phyloP scores from a whole-genome alignment of 202 grass and related monocot species.

The Carex sylvatica region DNA sequence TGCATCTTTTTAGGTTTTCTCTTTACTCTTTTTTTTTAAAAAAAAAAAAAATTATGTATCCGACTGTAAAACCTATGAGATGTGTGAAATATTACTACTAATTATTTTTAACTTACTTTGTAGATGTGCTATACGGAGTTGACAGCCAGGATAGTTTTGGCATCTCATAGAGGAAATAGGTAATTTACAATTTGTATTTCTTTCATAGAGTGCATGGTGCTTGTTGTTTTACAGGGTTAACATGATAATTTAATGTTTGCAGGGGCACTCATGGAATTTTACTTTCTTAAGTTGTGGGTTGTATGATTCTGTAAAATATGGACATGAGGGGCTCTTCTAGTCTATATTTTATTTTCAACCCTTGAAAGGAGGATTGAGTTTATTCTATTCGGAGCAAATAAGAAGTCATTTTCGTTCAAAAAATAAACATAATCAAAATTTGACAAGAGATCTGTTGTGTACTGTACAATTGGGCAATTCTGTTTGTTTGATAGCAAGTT shows the following conservation, averaged over 20 bases:
- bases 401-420: background rate
- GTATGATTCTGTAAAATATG: background rate
- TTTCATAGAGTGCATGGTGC: background rate
- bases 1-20: constrained; percentile 31
- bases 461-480: background rate
- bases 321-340: background rate
- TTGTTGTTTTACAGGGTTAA: background rate
- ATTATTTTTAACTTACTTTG: background rate
- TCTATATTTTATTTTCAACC: background rate
- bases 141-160: background rate
- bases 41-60: background rate
- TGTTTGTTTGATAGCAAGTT: background rate
- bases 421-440: background rate
- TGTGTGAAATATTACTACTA: background rate
- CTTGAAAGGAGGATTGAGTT: background rate
- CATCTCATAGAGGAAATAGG: background rate
- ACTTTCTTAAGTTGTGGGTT: background rate
- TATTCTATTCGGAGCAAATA: constrained; percentile 8
- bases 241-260: constrained; percentile 1
- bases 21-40: background rate
- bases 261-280: background rate
- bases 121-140: background rate
- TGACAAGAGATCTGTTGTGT: background rate
- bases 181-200: background rate
- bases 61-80: background rate